A percentile compares a stretch with the other conserved stretches of the same genome.
phyloP scores from a whole-genome alignment of 805 yeast species.

The Isabelozyma rhagii region DNA sequence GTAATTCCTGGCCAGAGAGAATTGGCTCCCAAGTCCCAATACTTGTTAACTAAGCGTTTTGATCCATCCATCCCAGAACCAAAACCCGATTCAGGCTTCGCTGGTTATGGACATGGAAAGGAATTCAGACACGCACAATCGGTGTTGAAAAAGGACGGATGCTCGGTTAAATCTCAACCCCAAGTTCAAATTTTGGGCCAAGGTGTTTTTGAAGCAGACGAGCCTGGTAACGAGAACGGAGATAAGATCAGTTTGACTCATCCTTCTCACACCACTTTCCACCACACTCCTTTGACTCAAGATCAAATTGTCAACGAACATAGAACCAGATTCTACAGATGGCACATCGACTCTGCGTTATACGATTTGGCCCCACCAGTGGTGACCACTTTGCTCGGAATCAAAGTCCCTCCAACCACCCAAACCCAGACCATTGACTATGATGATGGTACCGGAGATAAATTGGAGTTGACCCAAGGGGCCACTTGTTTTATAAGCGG shows the following conservation, averaged over 20 bases:
- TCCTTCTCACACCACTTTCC: constrained; percentile 82
- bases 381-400: constrained; percentile 79
- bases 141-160: constrained; percentile 77
- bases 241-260: constrained; percentile 64
- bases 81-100: constrained; percentile 29
- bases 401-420: constrained; percentile 70
- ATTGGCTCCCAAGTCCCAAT: constrained; percentile 72
- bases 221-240: constrained; percentile 59
- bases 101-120: constrained; percentile 83
- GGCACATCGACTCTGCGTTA: constrained; percentile 92
- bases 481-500: constrained; percentile 90
- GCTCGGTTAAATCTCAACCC: constrained; percentile 75
- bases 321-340: constrained; percentile 80
- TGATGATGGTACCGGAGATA: constrained; percentile 55
- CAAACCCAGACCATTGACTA: constrained; percentile 64
- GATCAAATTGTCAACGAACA: constrained; percentile 57
- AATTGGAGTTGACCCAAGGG: constrained; percentile 69
- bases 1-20: constrained; percentile 72
- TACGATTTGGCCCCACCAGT: constrained; percentile 85
- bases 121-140: constrained; percentile 52
- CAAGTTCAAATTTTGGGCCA: constrained; percentile 91
- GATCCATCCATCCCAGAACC: constrained; percentile 62
- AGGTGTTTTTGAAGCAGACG: constrained; percentile 58
- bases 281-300: constrained; percentile 60
- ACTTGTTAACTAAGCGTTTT: constrained; percentile 68